A percentile compares a stretch with the other conserved stretches of the same genome.
phyloP scores from a whole-genome alignment of 1,139 yeast genomes.

The Lodderomyces elongisporus region DNA sequence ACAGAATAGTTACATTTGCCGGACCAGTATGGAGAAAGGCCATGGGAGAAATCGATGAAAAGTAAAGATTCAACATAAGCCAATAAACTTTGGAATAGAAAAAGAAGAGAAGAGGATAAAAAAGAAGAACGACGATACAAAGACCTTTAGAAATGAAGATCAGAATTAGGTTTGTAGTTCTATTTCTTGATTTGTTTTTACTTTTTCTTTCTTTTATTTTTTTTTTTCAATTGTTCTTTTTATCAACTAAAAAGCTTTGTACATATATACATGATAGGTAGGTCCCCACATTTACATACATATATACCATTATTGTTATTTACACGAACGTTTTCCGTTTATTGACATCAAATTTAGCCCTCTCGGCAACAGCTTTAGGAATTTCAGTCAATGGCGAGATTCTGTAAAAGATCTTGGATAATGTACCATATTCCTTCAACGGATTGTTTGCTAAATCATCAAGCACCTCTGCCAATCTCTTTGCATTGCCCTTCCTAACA shows the following conservation, averaged over 20 bases:
- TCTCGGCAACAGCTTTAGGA: neutral
- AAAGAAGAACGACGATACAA: constrained; percentile 1
- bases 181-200: neutral
- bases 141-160: too few relatives aligned
- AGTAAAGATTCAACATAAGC: too few relatives aligned
- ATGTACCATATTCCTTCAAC: constrained; percentile 33
- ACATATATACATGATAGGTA: too few relatives aligned
- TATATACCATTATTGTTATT: too few relatives aligned
- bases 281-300: too few relatives aligned
- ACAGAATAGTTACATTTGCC: constrained; percentile 54
- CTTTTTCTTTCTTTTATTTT: constrained; percentile 2
- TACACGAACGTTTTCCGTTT: neutral
- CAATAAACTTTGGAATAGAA: too few relatives aligned
- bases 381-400: constrained; percentile 2
- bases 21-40: constrained; percentile 40
- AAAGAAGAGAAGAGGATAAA: too few relatives aligned
- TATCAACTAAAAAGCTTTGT: too few relatives aligned
- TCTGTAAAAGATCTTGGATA: constrained; percentile 37
- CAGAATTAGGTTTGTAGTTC: too few relatives aligned
- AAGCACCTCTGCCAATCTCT: constrained; percentile 32
- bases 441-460: constrained; percentile 27
- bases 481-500: constrained; percentile 24
- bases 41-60: too few relatives aligned
- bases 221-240: too few relatives aligned
- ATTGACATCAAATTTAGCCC: too few relatives aligned